These are phyloP conservation scores for Phytophthora syringae DNA, from an alignment of 352 stramenopile species.

Conservation along the genomic window DNA sequence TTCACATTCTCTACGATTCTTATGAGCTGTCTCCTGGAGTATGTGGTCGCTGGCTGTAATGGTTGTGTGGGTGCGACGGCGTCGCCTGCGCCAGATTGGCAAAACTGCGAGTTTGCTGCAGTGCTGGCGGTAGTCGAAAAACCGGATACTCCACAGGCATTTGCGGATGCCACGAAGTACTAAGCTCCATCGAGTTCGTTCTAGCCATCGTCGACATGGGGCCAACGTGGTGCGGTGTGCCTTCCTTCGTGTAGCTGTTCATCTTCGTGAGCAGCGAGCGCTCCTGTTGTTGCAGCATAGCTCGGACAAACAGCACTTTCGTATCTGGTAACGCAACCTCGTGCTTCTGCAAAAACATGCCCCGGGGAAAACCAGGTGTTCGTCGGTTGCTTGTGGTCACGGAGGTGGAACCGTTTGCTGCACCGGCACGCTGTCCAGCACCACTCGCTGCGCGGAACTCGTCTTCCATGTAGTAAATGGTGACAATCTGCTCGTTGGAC, in stretches of 20 bases:
- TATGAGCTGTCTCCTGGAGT: constrained; percentile 12
- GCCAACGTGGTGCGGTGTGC: constrained; percentile 22
- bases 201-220: constrained; percentile 39
- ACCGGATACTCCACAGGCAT: constrained; percentile 66
- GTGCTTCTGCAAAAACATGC: constrained; percentile 85
- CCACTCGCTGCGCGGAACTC: constrained; percentile 54
- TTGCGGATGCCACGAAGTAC: constrained; percentile 49
- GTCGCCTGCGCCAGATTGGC: constrained; percentile 34
- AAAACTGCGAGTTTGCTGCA: constrained; percentile 49
- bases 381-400: constrained; percentile 39
- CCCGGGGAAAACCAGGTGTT: constrained; percentile 42
- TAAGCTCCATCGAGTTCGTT: constrained; percentile 53
- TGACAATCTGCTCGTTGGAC: constrained; percentile 38
- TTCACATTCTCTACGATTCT: constrained; percentile 2
- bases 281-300: constrained; percentile 89
- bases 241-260: constrained; percentile 42
- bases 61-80: constrained; percentile 13
- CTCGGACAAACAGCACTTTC: constrained; percentile 81
- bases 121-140: constrained; percentile 58
- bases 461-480: constrained; percentile 80
- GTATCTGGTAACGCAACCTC: constrained; percentile 73
- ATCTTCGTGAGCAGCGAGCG: constrained; percentile 74
- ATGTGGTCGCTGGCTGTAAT: constrained; percentile 14
- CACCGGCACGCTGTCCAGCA: constrained; percentile 19
- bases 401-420: constrained; percentile 28